Base-by-base conservation (phyloP, 176 grass and related monocot species). In the Avena sativa region DNA sequence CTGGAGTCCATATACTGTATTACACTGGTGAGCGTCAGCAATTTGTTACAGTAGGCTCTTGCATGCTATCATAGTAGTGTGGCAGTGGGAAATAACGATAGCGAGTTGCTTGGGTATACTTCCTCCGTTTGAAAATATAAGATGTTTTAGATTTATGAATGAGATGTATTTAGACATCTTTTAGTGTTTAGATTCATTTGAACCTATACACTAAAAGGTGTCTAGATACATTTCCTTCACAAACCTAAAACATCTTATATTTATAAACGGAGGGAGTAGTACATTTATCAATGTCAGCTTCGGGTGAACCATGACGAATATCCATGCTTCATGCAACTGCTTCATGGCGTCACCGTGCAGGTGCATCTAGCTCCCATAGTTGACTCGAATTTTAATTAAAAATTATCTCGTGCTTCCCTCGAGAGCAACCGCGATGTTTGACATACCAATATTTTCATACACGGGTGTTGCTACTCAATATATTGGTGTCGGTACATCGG, bases 281-380 rank as follows among this genome's bases (percentile, higher is more conserved):
- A 30, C 28, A 25, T 25, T 2, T 74, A 2, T 34, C 12, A 47
- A 47, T 49, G 71, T 2, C 40, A n/a, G n/a, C 46, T 74, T 48
- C 71, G 12, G 12, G 44, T 6, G 46, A 50, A 21, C 43, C 50
- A 50, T 26, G 71, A 50, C 0, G 71, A 49, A 50, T 9, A 74
- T 43, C 23, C 46, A 25, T 26, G 26, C 43, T 25, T 74, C 61
- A 65, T 30, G 62, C 64, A 67, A 67, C 64, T 8, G 64, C 64
- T 67, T 67, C 72, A 75, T 75, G 19, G 70, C 70, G 49, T 15
- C 72, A 28, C 47, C 72, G 47, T 44, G 70, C 70, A 73, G 64
- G 28, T 67, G 64, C 64, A 67, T 66, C 63, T 67, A 67, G 19
- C 70, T 73, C 40, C 10, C 13, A 15, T 30, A 10, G 73, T 53